These are phyloP conservation scores for Blastocystis sp. DNA, from an alignment of 352 stramenopile genomes.

Conservation along the genomic window DNA sequence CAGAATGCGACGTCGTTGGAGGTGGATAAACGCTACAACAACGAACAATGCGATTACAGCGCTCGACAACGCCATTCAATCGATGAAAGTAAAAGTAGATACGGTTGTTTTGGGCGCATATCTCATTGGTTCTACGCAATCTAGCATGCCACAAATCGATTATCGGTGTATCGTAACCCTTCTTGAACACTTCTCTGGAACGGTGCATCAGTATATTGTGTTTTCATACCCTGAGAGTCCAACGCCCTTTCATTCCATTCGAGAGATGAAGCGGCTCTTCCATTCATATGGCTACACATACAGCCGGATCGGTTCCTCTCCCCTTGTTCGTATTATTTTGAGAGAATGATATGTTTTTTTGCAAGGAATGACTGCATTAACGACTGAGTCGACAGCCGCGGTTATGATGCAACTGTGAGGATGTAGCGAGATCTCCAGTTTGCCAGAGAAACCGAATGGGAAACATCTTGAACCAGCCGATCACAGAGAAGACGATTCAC, in stretches of 20 bases:
- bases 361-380: not conserved
- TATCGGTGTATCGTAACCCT: not conserved
- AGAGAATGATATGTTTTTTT: too few species aligned
- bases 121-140: too few species aligned
- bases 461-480: constrained; percentile 59
- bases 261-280: constrained; percentile 38
- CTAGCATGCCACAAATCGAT: not conserved
- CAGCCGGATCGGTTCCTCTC: not conserved
- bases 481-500: constrained; percentile 55
- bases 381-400: not conserved
- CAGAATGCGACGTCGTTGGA: too few species aligned
- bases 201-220: constrained; percentile 14
- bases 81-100: too few species aligned
- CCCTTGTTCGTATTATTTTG: constrained; percentile 34
- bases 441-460: constrained; percentile 48
- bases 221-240: not conserved
- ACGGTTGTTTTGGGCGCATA: too few species aligned
- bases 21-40: too few species aligned
- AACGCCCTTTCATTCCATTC: not conserved
- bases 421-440: not conserved
- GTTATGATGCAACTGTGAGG: too few species aligned
- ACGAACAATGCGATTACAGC: too few species aligned
- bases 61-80: too few species aligned
- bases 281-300: constrained; percentile 20
- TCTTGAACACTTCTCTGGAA: not conserved